Conservation (phyloP, 2,329 filamentous ascomycete genomes). For the Alternaria sp. region DNA sequence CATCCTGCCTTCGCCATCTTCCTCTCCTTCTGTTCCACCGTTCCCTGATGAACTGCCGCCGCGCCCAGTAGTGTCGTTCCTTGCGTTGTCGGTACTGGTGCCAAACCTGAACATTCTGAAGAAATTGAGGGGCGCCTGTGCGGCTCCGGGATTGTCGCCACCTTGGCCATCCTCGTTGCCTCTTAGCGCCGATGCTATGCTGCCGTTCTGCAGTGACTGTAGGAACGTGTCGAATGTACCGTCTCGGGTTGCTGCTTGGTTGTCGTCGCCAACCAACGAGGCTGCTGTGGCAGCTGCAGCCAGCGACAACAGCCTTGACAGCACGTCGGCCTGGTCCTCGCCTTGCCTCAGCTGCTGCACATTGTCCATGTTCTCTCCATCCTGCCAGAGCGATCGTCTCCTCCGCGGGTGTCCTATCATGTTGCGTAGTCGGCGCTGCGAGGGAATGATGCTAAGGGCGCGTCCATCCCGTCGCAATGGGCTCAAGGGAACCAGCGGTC, state of each 20-base stretch:
- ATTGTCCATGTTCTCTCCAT: conserved; percentile 37
- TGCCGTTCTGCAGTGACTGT: conserved; percentile 68
- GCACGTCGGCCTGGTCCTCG: conserved; percentile 69
- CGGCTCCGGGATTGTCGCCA: conserved; percentile 46
- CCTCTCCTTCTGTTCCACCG: conserved; percentile 35
- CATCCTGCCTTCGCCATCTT: conserved; percentile 64
- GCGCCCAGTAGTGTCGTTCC: conserved; percentile 31
- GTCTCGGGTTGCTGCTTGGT: conserved; percentile 64
- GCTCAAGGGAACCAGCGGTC: conserved; percentile 26
- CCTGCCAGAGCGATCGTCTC: conserved; percentile 58
- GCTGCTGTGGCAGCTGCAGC: conserved; percentile 71
- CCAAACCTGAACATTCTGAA: conserved; percentile 74
- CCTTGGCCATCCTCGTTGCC: conserved; percentile 53
- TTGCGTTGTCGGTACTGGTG: conserved; percentile 52
- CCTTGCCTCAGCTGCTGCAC: conserved; percentile 55
- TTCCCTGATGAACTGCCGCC: conserved; percentile 33
- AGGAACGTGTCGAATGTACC: conserved; percentile 70
- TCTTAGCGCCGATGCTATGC: conserved; percentile 64
- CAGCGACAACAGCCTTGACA: conserved; percentile 68
- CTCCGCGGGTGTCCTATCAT: conserved; percentile 58
- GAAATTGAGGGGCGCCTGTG: conserved; percentile 68
- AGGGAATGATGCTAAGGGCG: conserved; percentile 49
- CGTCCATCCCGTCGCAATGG: conserved; percentile 41
- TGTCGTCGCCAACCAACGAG: conserved; percentile 68
- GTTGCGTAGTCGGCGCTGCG: conserved; percentile 50